A percentile compares a stretch with the other conserved stretches of the same genome.
These are phyloP conservation scores for Speleostelium caveatum DNA, from an alignment of 78 protist genomes.

Conservation along the genomic window DNA sequence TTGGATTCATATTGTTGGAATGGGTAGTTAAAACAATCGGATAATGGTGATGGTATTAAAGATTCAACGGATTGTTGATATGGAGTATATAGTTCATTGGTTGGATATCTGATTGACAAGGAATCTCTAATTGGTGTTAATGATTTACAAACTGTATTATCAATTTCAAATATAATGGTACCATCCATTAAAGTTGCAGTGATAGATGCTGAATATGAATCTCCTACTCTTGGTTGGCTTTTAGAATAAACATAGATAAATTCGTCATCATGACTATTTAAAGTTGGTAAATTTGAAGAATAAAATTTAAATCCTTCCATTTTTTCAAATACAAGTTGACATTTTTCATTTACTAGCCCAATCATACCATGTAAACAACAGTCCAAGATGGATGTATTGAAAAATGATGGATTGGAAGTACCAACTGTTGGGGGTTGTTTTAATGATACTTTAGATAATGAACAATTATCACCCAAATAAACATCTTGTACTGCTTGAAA, in stretches of 20 bases:
- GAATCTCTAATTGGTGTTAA: neutral
- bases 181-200: neutral
- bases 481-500: neutral
- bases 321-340: constrained; percentile 6
- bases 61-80: neutral
- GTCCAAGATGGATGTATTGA: constrained; percentile 7
- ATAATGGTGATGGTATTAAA: neutral
- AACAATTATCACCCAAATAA: constrained; percentile 7
- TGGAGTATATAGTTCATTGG: neutral
- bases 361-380: constrained; percentile 1
- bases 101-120: neutral
- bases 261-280: too few relatives aligned
- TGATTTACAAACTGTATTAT: neutral
- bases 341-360: neutral
- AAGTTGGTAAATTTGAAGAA: constrained; percentile 3
- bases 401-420: neutral
- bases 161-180: neutral
- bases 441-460: neutral
- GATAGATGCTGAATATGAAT: neutral
- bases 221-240: neutral
- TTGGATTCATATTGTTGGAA: neutral
- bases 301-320: constrained; percentile 1
- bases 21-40: too few relatives aligned
- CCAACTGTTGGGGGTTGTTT: neutral
- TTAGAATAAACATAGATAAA: neutral